These are phyloP conservation scores for Mycogone perniciosa DNA, from an alignment of 2,329 filamentous ascomycete species.

Conservation along the genomic window DNA sequence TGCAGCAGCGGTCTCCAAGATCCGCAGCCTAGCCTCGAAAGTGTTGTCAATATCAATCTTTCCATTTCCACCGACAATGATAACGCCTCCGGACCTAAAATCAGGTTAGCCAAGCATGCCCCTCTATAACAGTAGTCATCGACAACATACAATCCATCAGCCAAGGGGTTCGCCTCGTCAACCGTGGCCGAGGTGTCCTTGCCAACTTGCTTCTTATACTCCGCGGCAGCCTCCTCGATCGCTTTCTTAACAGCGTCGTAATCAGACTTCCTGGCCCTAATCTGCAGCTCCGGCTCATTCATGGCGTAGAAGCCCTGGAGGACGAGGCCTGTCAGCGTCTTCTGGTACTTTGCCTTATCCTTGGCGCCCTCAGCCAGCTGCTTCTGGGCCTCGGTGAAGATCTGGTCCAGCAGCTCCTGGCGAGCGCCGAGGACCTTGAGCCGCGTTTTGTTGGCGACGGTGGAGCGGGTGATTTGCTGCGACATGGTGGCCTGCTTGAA, in stretches of 20 bases:
- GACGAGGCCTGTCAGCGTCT: conserved; percentile 69
- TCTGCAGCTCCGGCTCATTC: conserved; percentile 67
- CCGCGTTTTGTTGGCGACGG: conserved; percentile 90
- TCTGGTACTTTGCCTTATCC: conserved; percentile 69
- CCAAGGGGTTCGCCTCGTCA: conserved; percentile 71
- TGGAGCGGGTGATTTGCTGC: conserved; percentile 96
- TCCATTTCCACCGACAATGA: conserved; percentile 73
- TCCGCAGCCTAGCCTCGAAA: conserved; percentile 79
- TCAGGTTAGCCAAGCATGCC: conserved; percentile 18
- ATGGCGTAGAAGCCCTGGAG: conserved; percentile 88
- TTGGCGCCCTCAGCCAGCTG: conserved; percentile 60
- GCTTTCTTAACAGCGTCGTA: conserved; percentile 70
- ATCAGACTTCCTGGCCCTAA: conserved; percentile 77
- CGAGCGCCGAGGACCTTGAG: conserved; percentile 80
- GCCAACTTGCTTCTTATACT: conserved; percentile 75
- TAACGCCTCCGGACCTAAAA: conserved; percentile 71
- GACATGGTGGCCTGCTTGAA: conserved; percentile 98
- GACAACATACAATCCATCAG: conserved; percentile 71
- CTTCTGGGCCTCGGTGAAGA: conserved; percentile 76
- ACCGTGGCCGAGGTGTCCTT: conserved; percentile 64
- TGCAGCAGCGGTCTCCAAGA: conserved; percentile 79
- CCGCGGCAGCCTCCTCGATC: conserved; percentile 65
- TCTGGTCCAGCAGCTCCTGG: conserved; percentile 82
- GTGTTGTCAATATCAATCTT: conserved; percentile 99
- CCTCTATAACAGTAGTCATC: neutral